A percentile compares a stretch with the other conserved stretches of the same genome.
Evolutionary conservation across 805 yeast genomes (phyloP).

Genomic region (Barnettozyma pratensis): DNA sequence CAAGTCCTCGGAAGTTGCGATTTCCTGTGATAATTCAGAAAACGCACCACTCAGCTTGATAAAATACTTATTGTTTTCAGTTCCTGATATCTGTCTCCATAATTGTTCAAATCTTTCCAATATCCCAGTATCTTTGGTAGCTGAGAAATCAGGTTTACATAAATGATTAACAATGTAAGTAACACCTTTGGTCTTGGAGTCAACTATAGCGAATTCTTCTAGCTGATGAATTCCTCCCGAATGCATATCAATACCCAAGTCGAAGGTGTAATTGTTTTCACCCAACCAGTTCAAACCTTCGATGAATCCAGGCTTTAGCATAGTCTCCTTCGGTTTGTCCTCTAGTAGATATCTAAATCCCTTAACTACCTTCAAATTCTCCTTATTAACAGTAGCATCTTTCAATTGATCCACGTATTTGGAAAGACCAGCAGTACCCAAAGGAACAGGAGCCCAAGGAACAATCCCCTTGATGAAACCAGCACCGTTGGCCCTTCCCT

Average conservation of each 20-base stretch:
- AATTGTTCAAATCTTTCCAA: conserved; percentile 23
- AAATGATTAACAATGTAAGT: conserved; percentile 37
- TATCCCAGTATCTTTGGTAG: conserved; percentile 2
- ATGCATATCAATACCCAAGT: conserved; percentile 38
- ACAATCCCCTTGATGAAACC: conserved; percentile 27
- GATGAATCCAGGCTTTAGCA: conserved; percentile 26
- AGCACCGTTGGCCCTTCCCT: conserved; percentile 1
- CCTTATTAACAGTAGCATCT: conserved; percentile 11
- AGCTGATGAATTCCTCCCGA: conserved; percentile 36
- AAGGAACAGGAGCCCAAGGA: conserved; percentile 43
- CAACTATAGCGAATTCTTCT: conserved; percentile 30
- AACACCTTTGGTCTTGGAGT: conserved; percentile 25
- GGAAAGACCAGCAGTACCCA: conserved; percentile 24
- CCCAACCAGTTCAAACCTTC: conserved; percentile 33
- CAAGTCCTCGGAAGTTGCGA: conserved; percentile 5
- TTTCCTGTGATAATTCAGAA: conserved; percentile 30
- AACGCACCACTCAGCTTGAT: conserved; percentile 39
- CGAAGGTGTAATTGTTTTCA: conserved; percentile 29
- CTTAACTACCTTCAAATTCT: conserved; percentile 22
- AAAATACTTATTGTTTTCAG: conserved; percentile 20
- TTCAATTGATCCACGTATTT: conserved; percentile 16
- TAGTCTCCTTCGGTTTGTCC: conserved; percentile 35
- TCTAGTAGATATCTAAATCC: conserved; percentile 41
- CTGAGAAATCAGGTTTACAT: conserved; percentile 33
- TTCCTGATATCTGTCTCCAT: conserved; percentile 17